phyloP scores from a whole-genome alignment of 768 basidiomycete genomes.

The Gloeopeniophorella convolvens region DNA sequence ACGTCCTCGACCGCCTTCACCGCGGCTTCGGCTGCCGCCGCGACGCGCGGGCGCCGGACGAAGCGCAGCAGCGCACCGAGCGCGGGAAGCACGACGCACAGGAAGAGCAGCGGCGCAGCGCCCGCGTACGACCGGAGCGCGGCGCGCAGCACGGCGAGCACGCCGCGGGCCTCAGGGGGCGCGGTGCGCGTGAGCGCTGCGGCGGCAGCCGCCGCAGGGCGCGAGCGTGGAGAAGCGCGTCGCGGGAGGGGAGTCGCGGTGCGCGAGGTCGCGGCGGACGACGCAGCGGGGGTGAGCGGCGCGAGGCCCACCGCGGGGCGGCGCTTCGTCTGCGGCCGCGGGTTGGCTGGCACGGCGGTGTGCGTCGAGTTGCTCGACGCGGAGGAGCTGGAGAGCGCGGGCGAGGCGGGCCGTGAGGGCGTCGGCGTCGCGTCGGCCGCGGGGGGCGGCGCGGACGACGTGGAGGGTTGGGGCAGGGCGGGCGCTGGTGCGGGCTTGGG shows the following conservation, averaged over 20 bases:
- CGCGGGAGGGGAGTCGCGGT: slow-evolving; percentile 5
- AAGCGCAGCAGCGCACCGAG: slow-evolving; percentile 14
- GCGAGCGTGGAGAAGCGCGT: neutral
- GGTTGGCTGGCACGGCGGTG: slow-evolving; percentile 18
- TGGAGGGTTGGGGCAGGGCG: too few relatives aligned
- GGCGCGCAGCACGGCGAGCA: slow-evolving; percentile 3
- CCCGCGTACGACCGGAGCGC: slow-evolving; percentile 12
- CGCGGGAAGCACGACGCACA: slow-evolving; percentile 15
- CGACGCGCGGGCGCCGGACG: slow-evolving; percentile 3
- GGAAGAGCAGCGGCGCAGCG: slow-evolving; percentile 9
- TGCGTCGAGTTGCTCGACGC: slow-evolving; percentile 19
- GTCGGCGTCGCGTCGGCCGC: slow-evolving; percentile 11
- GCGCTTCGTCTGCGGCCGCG: slow-evolving; percentile 1
- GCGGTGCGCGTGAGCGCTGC: neutral
- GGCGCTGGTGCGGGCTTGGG: neutral
- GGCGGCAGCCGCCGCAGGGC: neutral
- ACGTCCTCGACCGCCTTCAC: slow-evolving; percentile 14
- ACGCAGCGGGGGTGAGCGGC: neutral
- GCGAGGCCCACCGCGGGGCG: neutral
- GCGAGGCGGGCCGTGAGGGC: slow-evolving; percentile 18
- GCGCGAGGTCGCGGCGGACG: slow-evolving; percentile 2
- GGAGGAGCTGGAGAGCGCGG: slow-evolving; percentile 15
- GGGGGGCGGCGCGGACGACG: neutral
- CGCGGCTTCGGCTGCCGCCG: neutral
- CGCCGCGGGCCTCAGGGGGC: neutral